These are phyloP conservation scores for Paramyrothecium sp. DNA, from an alignment of 2,329 filamentous ascomycete species.

Conservation along the genomic window DNA sequence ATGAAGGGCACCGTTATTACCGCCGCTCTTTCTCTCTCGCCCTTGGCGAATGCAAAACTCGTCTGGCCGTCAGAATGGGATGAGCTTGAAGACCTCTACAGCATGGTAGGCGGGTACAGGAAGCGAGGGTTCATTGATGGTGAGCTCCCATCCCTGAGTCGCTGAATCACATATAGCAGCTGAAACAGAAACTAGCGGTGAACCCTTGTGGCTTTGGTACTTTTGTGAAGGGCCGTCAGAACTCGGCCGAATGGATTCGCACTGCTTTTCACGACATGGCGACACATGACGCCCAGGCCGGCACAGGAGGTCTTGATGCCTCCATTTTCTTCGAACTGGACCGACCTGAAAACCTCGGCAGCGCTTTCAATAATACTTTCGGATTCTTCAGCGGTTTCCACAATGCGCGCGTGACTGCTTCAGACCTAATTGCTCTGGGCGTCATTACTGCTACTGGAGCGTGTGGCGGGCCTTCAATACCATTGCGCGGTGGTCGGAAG, in stretches of 20 bases:
- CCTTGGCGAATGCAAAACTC: neutral
- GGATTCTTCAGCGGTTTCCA: slow-evolving; percentile 20
- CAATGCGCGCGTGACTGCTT: slow-evolving; percentile 15
- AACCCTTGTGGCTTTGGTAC: slow-evolving; percentile 4
- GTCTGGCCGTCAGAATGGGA: slow-evolving; percentile 1
- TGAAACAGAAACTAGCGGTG: neutral
- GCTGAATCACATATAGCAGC: neutral
- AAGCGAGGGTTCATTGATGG: neutral
- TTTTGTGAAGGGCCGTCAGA: slow-evolving; percentile 15
- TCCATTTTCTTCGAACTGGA: slow-evolving; percentile 26
- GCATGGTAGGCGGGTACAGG: neutral
- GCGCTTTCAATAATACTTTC: slow-evolving; percentile 27
- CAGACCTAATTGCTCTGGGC: slow-evolving; percentile 21
- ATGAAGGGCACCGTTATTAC: neutral
- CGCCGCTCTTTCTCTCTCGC: neutral
- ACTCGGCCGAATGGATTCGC: slow-evolving; percentile 26
- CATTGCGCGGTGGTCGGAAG: slow-evolving; percentile 22
- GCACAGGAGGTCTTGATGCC: slow-evolving; percentile 24
- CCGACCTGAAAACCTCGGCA: slow-evolving; percentile 23
- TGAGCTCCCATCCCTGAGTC: neutral
- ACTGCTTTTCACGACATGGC: slow-evolving; percentile 27
- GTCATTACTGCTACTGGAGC: slow-evolving; percentile 22
- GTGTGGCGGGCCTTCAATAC: slow-evolving; percentile 17
- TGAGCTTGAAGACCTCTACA: neutral
- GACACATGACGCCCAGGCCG: slow-evolving; percentile 19